Evolutionary conservation across 176 grass and related monocot species (phyloP), one percentile per base, ranked within the genome.

Genomic region (Phragmites australis): DNA sequence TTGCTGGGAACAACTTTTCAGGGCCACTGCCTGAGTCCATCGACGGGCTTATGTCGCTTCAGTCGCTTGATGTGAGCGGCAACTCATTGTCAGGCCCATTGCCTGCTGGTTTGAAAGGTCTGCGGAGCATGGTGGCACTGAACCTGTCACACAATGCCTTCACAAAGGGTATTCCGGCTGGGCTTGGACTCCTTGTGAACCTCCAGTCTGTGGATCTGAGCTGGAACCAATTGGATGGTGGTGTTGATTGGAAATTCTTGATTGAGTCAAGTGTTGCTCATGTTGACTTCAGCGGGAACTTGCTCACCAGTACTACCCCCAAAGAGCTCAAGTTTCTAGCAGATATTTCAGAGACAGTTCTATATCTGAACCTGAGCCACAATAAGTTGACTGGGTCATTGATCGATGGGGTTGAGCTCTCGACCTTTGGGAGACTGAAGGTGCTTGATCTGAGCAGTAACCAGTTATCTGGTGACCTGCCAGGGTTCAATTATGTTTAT

Each of bases 401-500:
- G 85, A 99, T 99, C 54, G 93, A 93, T 74, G 94, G 96, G 60
- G 84, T 93, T 43, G 88, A 94, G 56, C 79, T 99, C 55, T 88
- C 96, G 17, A 93, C 96, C 60, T 99, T 99, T 87, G 96, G 96
- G 67, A 93, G 79, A 44, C 72, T 99, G 72, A 99, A 99, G 72
- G 93, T 99, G 75, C 81, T 99, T 86, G 96, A 99, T 91, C 73
- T 99, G 41, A 95, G 96, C 71, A 88, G 89, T 72, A 99, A 99
- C 80, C 84, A 81, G 65, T 77, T 99, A 55, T 91, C 78, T 30
- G 96, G 96, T 30, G 96, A 99, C 62, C 87, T 99, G 10, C 96
- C 96, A n/a, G 96, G 96, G 23, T 99, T 99, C 84, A 93, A 99
- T 87, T 99, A 99, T 93, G 93, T 99, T 8, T 99, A 99, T 60